Evolutionary conservation across 2,329 filamentous ascomycete genomes (phyloP), one percentile per base, ranked within the genome.

Genomic region (Emydomyces testavorans): DNA sequence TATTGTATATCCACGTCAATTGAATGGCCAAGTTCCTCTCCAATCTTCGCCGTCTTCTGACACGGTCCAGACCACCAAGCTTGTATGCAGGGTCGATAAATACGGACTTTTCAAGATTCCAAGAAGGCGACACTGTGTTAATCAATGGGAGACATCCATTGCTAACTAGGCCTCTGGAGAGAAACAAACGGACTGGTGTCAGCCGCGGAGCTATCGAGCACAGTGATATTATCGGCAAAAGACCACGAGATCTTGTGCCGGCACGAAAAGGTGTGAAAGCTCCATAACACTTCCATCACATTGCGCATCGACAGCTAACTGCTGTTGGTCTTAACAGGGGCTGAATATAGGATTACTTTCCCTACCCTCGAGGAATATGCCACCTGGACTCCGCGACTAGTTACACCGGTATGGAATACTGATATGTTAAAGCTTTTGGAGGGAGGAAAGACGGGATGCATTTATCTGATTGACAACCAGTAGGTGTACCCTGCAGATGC

Each of bases 401-500:
- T 88, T n/a, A 90, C 85, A 46, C 85, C 85, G 57, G 79, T 83
- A 69, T 60, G 74, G 63, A 26, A 20, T 21, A 37, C 20, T 15
- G 29, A 6, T 24, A 16, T 1, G 7, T 15, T 10, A 32, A 31
- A 38, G 15, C 15, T 28, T 18, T 23, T 26, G 10, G 6, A n/a
- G 11, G 23, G 24, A 2, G 13, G 10, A 48, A 23, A 36, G 1
- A 43, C 11, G 16, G 23, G 24, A 34, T 15, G 3, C n/a, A 11
- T 21, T 45, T 34, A 28, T 29, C 42, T 54, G 26, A 58, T 69
- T 36, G 37, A 46, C 38, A 44, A 44, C 40, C 52, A 58, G 53
- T 65, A 81, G 78, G 77, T 84, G 35, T 92, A 92, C 59, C 79
- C 83, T 13, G 75, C 78, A 50, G 85, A 90, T 64, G 82, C 84